Evolutionary conservation across 352 stramenopile species (phyloP).

Genomic region (Phytopythium helicoides): DNA sequence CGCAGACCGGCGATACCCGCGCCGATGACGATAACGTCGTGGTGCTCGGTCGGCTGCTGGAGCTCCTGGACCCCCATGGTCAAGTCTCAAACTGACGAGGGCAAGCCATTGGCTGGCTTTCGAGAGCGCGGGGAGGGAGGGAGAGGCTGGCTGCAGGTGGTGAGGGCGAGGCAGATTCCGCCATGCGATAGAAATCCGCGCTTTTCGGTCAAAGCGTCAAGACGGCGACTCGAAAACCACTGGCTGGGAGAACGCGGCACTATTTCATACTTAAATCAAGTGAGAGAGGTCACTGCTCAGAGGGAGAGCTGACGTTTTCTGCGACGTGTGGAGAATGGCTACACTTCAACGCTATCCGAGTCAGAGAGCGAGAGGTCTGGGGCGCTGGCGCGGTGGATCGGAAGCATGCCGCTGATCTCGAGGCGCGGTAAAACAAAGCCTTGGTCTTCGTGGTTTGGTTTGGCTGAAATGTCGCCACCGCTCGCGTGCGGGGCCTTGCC

Average conservation of each 20-base stretch:
- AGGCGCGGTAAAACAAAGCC: not conserved
- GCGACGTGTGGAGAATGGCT: not conserved
- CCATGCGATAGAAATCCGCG: conserved; percentile 8
- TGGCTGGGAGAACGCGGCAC: conserved; percentile 4
- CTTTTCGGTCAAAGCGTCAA: no score
- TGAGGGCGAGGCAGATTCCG: conserved; percentile 5
- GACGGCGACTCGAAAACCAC: no score
- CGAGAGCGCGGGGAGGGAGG: not conserved
- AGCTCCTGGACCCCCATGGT: not conserved
- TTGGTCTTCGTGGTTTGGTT: not conserved
- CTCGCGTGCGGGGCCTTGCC: conserved; percentile 14
- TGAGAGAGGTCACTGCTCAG: not conserved
- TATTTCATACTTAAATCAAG: conserved; percentile 1
- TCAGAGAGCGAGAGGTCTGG: not conserved
- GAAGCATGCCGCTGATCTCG: conserved; percentile 2
- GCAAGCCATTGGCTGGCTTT: no score
- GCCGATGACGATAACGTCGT: conserved; percentile 72
- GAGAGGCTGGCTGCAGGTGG: not conserved
- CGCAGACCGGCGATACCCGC: conserved; percentile 65
- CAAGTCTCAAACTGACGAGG: not conserved
- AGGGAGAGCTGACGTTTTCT: not conserved
- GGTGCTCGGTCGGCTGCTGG: conserved; percentile 18
- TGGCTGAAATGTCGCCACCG: not conserved
- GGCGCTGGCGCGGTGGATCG: not conserved
- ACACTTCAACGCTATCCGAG: conserved; percentile 6